These are phyloP conservation scores for Marchantia polymorpha DNA, from an alignment of 225 moss, liverwort and hornwort genomes.

Conservation along the genomic window DNA sequence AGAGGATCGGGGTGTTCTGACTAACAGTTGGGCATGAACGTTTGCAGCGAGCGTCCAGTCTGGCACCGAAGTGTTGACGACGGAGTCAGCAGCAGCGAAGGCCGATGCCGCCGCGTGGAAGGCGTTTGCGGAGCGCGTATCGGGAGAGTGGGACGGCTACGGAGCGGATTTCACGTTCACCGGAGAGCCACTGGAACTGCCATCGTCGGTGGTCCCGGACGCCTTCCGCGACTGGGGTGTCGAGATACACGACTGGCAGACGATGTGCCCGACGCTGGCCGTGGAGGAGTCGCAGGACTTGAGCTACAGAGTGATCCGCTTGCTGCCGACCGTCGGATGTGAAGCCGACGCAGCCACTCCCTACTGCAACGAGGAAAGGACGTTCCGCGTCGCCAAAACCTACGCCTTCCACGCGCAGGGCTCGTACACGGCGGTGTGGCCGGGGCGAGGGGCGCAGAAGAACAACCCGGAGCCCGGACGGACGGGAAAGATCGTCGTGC, in stretches of 20 bases:
- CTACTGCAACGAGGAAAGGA: constrained; percentile 51
- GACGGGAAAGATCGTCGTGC: constrained; percentile 53
- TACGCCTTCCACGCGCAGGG: constrained; percentile 68
- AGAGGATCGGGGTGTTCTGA: not conserved
- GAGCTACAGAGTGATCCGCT: constrained; percentile 58
- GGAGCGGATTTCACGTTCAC: constrained; percentile 66
- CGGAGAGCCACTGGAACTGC: constrained; percentile 66
- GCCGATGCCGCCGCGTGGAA: constrained; percentile 43
- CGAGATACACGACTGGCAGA: constrained; percentile 76
- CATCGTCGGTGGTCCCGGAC: constrained; percentile 62
- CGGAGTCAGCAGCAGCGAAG: constrained; percentile 17
- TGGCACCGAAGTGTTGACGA: constrained; percentile 14
- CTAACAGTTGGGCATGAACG: not conserved
- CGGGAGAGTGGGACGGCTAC: constrained; percentile 92
- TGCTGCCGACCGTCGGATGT: constrained; percentile 82
- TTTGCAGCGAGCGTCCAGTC: constrained; percentile 29
- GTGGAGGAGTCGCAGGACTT: constrained; percentile 40
- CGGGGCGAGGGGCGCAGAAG: constrained; percentile 53
- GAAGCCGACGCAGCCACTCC: constrained; percentile 90
- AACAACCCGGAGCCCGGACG: constrained; percentile 46
- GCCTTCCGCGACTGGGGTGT: constrained; percentile 74
- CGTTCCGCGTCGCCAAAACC: constrained; percentile 33
- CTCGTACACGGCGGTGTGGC: constrained; percentile 79
- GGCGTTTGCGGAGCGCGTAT: constrained; percentile 53
- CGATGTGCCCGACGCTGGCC: constrained; percentile 70